phyloP scores from a whole-genome alignment of 768 basidiomycete genomes.

The Naganishia kalamii region DNA sequence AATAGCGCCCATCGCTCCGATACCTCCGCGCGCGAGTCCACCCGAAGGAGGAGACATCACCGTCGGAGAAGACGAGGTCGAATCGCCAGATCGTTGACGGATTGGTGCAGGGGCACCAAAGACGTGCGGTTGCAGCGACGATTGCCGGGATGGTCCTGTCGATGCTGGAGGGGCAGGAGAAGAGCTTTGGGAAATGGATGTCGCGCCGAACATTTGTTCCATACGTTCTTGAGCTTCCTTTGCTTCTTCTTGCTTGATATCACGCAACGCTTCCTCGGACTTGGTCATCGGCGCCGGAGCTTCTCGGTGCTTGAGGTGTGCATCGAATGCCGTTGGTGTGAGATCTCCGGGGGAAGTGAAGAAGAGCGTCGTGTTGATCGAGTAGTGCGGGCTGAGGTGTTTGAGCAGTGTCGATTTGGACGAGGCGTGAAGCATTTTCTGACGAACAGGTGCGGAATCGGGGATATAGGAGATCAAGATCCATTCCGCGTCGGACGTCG shows the following conservation, averaged over 20 bases:
- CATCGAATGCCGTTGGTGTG: slow-evolving; percentile 56
- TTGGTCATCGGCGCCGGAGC: slow-evolving; percentile 77
- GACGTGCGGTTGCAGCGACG: neutral
- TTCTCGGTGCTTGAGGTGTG: slow-evolving; percentile 63
- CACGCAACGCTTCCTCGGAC: slow-evolving; percentile 73
- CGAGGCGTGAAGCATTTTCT: slow-evolving; percentile 46
- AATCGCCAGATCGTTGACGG: slow-evolving; percentile 2
- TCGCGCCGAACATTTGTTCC: slow-evolving; percentile 14
- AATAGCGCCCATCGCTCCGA: neutral
- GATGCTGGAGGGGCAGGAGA: neutral
- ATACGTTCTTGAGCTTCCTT: slow-evolving; percentile 46
- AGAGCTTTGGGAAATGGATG: neutral
- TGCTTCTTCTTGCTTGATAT: slow-evolving; percentile 70
- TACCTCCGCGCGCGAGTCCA: neutral
- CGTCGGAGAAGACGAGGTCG: neutral
- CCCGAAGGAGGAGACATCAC: neutral
- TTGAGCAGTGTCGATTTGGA: slow-evolving; percentile 40
- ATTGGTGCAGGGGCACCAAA: slow-evolving; percentile 17
- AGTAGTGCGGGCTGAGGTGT: slow-evolving; percentile 35
- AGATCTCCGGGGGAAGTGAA: slow-evolving; percentile 45
- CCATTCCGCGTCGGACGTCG: slow-evolving; percentile 39
- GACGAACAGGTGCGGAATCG: slow-evolving; percentile 37
- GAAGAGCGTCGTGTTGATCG: slow-evolving; percentile 44
- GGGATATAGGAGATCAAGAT: slow-evolving; percentile 46
- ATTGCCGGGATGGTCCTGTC: neutral